phyloP scores from a whole-genome alignment of 164 flowering plant species.

The Warburgia ugandensis region DNA sequence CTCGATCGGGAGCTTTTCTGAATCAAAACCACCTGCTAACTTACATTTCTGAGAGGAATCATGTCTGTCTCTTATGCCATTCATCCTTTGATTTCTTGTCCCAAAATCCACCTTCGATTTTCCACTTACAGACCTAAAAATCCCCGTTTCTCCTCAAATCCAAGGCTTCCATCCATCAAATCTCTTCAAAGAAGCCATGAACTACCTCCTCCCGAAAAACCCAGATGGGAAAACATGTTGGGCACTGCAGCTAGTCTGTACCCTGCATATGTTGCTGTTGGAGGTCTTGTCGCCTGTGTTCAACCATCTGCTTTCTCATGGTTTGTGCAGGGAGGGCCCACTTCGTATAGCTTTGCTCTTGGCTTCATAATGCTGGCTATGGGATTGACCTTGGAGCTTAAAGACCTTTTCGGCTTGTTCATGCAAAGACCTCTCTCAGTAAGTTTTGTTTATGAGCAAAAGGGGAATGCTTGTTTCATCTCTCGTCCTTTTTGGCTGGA shows the following conservation, averaged over 20 bases:
- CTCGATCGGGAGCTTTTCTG: too few species aligned
- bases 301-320: constrained; percentile 65
- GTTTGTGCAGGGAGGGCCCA: constrained; percentile 57
- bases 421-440: constrained; percentile 65
- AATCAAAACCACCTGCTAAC: too few species aligned
- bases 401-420: constrained; percentile 44
- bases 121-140: constrained; percentile 12
- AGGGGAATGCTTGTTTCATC: neutral
- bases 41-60: too few species aligned
- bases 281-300: constrained; percentile 62
- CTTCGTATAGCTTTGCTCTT: constrained; percentile 57
- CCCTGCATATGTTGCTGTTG: constrained; percentile 66
- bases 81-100: constrained; percentile 5
- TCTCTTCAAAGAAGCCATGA: constrained; percentile 18
- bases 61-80: constrained; percentile 3
- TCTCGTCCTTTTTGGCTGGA: neutral
- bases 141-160: neutral
- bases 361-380: constrained; percentile 69
- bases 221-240: constrained; percentile 44
- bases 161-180: constrained; percentile 8
- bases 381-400: constrained; percentile 73
- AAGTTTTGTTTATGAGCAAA: constrained; percentile 14
- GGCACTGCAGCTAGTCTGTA: constrained; percentile 61
- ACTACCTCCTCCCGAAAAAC: constrained; percentile 16
- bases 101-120: constrained; percentile 11